phyloP scores from a whole-genome alignment of 352 stramenopile species.

The Pythium chondricola region DNA sequence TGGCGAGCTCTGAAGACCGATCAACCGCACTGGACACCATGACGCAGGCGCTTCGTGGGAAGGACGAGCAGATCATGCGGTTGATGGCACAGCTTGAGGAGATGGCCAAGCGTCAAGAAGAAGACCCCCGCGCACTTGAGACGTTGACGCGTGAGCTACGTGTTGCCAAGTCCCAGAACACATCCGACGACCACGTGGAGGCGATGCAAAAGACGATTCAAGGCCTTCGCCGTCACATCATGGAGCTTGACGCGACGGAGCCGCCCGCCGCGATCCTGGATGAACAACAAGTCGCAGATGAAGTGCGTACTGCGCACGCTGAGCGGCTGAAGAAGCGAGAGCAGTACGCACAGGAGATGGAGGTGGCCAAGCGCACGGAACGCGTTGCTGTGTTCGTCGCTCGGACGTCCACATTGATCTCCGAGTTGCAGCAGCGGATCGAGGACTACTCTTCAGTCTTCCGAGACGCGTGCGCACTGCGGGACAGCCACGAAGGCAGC shows the following conservation, averaged over 20 bases:
- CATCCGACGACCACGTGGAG: not conserved
- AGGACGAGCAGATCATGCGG: conserved; percentile 8
- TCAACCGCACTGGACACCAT: no score
- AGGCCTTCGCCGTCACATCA: not conserved
- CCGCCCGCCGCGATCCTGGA: no score
- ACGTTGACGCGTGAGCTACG: not conserved
- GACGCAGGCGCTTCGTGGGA: no score
- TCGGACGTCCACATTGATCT: conserved; percentile 28
- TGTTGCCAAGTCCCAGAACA: not conserved
- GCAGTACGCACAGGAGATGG: conserved; percentile 28
- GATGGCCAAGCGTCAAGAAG: conserved; percentile 6
- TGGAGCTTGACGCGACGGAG: no score
- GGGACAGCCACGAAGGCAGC: conserved; percentile 27
- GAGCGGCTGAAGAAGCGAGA: conserved; percentile 28
- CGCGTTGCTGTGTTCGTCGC: conserved; percentile 31
- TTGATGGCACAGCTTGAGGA: conserved; percentile 10
- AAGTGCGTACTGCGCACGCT: conserved; percentile 10
- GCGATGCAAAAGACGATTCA: conserved; percentile 1
- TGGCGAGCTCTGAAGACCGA: no score
- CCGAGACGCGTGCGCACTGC: conserved; percentile 52
- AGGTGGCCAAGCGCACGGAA: conserved; percentile 2
- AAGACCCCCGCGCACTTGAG: conserved; percentile 3
- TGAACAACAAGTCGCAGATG: not conserved
- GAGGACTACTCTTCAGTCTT: conserved; percentile 58
- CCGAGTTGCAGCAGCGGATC: conserved; percentile 41